These are phyloP conservation scores for Lentinula novae-zelandiae DNA, from an alignment of 1,284 basidiomycete genomes.

Conservation along the genomic window DNA sequence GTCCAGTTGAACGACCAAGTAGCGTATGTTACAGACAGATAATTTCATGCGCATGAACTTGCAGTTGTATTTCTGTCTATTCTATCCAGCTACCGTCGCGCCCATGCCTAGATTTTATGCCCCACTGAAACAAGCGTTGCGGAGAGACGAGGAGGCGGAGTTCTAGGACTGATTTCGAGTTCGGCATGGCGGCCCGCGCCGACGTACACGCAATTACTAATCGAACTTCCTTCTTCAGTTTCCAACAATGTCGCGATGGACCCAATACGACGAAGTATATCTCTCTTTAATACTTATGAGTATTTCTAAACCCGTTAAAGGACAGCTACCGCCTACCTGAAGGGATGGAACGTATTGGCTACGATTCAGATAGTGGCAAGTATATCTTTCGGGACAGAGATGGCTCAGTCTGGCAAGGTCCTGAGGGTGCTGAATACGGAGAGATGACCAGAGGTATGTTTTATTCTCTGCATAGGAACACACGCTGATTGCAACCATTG, in stretches of 20 bases:
- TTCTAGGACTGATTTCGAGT: no score
- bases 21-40: no score
- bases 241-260: slow-evolving; percentile 48
- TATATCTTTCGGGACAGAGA: slow-evolving; percentile 53
- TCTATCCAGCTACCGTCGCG: no score
- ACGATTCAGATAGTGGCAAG: slow-evolving; percentile 53
- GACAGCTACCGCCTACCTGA: slow-evolving; percentile 58
- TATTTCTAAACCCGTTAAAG: slow-evolving; percentile 26
- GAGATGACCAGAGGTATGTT: slow-evolving; percentile 47
- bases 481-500: neutral
- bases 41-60: no score
- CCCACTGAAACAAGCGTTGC: no score
- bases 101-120: no score
- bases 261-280: slow-evolving; percentile 49
- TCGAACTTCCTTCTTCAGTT: no score
- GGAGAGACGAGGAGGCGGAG: no score
- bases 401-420: slow-evolving; percentile 46
- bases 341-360: slow-evolving; percentile 59
- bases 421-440: slow-evolving; percentile 50
- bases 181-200: no score
- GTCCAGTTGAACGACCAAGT: no score
- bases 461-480: neutral
- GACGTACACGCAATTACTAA: no score
- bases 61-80: no score
- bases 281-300: slow-evolving; percentile 11